Percentiles rank a stretch among this genome's conserved stretches.
Conservation (phyloP, 2,329 filamentous ascomycete species). For the Penicillium janthinellum region DNA sequence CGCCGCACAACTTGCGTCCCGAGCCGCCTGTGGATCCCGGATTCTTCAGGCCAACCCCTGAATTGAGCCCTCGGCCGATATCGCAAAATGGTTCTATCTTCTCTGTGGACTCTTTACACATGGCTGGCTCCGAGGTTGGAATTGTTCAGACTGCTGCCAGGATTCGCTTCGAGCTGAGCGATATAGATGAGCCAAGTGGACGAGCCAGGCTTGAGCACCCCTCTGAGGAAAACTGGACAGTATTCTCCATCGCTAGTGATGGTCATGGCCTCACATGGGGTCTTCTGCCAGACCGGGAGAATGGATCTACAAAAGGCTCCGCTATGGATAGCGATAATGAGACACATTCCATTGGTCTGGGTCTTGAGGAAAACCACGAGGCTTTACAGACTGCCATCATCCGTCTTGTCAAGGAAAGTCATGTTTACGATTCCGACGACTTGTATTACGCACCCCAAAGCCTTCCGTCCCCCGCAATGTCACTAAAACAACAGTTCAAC, state of each 20-base stretch:
- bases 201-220: slow-evolving; percentile 69
- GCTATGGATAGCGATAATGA: slow-evolving; percentile 57
- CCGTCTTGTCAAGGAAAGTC: slow-evolving; percentile 79
- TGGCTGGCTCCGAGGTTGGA: slow-evolving; percentile 28
- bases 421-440: slow-evolving; percentile 65
- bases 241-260: slow-evolving; percentile 75
- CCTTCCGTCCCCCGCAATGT: slow-evolving; percentile 15
- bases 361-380: slow-evolving; percentile 77
- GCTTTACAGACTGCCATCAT: slow-evolving; percentile 78
- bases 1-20: slow-evolving; percentile 20
- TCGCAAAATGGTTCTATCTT: slow-evolving; percentile 33
- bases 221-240: slow-evolving; percentile 79
- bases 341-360: slow-evolving; percentile 43
- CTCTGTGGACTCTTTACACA: slow-evolving; percentile 34
- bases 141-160: slow-evolving; percentile 40
- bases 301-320: slow-evolving; percentile 62
- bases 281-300: slow-evolving; percentile 51
- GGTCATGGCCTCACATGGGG: slow-evolving; percentile 72
- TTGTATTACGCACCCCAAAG: slow-evolving; percentile 14
- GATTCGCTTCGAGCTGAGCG: slow-evolving; percentile 46
- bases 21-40: slow-evolving; percentile 34
- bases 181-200: slow-evolving; percentile 39
- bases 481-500: slow-evolving; percentile 50
- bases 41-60: slow-evolving; percentile 36
- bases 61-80: slow-evolving; percentile 28